These are phyloP conservation scores for Trifolium subterraneum DNA, from an alignment of 306 rosid species.

Conservation along the genomic window DNA sequence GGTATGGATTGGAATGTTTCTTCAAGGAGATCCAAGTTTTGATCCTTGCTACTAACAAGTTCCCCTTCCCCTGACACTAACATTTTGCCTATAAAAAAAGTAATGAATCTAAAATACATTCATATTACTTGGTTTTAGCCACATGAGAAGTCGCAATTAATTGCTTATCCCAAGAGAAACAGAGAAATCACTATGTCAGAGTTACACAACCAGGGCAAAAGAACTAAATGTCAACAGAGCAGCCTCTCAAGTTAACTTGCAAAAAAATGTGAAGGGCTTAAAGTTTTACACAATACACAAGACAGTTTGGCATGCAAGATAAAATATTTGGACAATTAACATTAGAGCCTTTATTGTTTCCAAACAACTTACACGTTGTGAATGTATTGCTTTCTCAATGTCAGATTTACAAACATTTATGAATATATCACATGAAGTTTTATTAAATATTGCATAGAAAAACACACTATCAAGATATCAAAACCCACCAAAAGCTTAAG, in stretches of 20 bases:
- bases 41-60: background rate
- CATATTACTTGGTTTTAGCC: conserved; percentile 1
- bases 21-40: background rate
- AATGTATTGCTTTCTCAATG: conserved; percentile 20
- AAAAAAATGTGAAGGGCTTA: background rate
- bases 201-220: background rate
- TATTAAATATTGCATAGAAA: background rate
- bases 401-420: background rate
- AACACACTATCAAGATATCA: conserved; percentile 1
- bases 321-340: background rate
- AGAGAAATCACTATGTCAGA: background rate
- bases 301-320: conserved; percentile 2
- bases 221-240: background rate
- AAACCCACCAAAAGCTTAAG: conserved; percentile 23
- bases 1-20: background rate
- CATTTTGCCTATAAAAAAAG: background rate
- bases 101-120: background rate
- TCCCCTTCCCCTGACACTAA: background rate
- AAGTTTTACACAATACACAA: background rate
- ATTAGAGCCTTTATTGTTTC: background rate
- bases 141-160: background rate
- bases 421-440: background rate
- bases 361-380: background rate
- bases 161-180: background rate
- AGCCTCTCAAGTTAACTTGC: conserved; percentile 7